Evolutionary conservation across 352 stramenopile genomes (phyloP).

Genomic region (Thraustochytrium sp.): DNA sequence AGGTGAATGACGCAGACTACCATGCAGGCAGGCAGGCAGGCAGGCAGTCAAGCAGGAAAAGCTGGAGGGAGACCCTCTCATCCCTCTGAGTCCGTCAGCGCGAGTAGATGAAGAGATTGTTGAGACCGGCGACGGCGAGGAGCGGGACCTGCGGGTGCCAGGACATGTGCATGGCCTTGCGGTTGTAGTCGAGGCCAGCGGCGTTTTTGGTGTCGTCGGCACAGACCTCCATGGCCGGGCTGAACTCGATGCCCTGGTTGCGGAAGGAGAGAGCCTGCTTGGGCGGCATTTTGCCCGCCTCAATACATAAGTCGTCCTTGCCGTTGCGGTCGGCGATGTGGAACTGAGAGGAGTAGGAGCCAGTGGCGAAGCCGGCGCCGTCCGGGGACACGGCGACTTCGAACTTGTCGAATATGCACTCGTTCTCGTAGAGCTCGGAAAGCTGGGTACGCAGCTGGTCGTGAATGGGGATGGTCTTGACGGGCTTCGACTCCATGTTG

Average conservation of each 20-base stretch:
- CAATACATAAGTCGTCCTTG: conserved; percentile 42
- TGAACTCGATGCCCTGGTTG: background rate
- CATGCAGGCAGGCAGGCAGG: background rate
- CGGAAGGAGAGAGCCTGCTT: conserved; percentile 36
- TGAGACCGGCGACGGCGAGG: conserved; percentile 58
- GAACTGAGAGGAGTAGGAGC: conserved; percentile 88
- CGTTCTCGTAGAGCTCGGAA: conserved; percentile 85
- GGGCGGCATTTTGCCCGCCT: conserved; percentile 35
- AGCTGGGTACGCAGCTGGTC: conserved; percentile 79
- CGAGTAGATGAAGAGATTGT: conserved; percentile 61
- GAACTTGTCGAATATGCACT: conserved; percentile 97
- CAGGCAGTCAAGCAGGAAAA: background rate
- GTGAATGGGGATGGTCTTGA: conserved; percentile 86
- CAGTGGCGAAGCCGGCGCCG: conserved; percentile 83
- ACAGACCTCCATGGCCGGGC: background rate
- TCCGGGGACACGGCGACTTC: conserved; percentile 81
- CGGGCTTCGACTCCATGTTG: conserved; percentile 83
- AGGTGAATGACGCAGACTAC: too few species aligned
- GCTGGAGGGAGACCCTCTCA: background rate
- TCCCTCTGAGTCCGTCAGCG: background rate
- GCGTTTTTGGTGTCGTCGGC: background rate
- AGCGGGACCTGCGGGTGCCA: conserved; percentile 60
- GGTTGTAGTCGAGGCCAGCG: conserved; percentile 15
- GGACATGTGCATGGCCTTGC: conserved; percentile 41
- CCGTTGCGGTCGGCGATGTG: conserved; percentile 77